phyloP scores from a whole-genome alignment of 257 asterid genomes.

The Hygrophila difformis region DNA sequence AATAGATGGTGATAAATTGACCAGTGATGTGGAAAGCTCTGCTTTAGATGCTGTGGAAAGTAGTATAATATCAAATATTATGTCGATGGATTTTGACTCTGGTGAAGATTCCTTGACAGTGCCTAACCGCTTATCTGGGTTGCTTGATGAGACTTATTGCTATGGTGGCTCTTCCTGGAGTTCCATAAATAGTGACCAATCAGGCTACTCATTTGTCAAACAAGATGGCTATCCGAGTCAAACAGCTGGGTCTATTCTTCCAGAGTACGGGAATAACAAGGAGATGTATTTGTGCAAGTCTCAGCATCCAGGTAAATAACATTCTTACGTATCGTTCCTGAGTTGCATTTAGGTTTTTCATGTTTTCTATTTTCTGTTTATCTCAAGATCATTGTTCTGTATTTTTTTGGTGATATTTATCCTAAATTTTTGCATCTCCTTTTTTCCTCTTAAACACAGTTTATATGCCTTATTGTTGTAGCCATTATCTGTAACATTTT shows the following conservation, averaged over 20 bases:
- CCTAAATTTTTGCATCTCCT: too few relatives aligned
- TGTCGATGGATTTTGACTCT: constrained; percentile 78
- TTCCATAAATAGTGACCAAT: constrained; percentile 47
- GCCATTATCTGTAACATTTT: too few relatives aligned
- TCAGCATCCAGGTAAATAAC: constrained; percentile 56
- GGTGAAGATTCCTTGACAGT: constrained; percentile 47
- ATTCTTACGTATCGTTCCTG: neutral
- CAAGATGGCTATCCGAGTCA: constrained; percentile 50
- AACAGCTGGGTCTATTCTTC: constrained; percentile 39
- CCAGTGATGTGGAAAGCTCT: constrained; percentile 49
- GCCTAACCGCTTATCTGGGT: constrained; percentile 42
- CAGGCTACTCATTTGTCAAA: constrained; percentile 45
- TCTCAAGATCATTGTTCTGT: too few relatives aligned
- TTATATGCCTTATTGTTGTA: too few relatives aligned
- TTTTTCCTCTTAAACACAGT: too few relatives aligned
- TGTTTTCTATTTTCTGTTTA: too few relatives aligned
- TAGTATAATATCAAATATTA: constrained; percentile 64
- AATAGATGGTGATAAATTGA: constrained; percentile 44
- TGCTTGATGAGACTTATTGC: constrained; percentile 44
- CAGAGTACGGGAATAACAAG: constrained; percentile 43
- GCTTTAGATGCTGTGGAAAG: constrained; percentile 57
- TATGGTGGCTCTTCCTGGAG: constrained; percentile 68
- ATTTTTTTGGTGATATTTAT: too few relatives aligned
- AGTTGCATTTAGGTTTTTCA: too few relatives aligned
- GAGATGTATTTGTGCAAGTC: constrained; percentile 55